Conservation (phyloP, 345 rosid species). For the Eucalyptus sp. region DNA sequence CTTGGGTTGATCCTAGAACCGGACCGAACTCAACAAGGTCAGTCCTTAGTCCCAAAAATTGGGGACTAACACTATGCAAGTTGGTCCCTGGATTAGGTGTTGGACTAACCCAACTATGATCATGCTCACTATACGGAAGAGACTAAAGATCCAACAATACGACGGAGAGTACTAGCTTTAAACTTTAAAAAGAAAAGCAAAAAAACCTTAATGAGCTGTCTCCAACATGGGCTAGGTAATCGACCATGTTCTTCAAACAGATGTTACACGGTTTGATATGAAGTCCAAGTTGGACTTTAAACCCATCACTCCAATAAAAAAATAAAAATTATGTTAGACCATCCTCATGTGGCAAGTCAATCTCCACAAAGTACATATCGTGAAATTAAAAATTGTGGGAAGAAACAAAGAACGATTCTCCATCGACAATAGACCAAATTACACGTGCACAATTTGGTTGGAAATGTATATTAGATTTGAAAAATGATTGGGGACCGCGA, state of each 20-base stretch:
- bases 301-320: neutral
- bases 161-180: neutral
- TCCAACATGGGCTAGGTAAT: neutral
- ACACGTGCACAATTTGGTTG: neutral
- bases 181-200: neutral
- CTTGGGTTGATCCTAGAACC: too few relatives aligned
- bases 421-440: neutral
- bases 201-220: neutral
- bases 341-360: neutral
- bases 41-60: too few relatives aligned
- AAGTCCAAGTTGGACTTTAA: neutral
- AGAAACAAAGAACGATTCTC: neutral
- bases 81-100: too few relatives aligned
- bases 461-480: neutral
- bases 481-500: neutral
- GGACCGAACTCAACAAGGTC: too few relatives aligned
- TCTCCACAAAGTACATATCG: neutral
- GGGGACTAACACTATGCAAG: too few relatives aligned
- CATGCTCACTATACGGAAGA: neutral
- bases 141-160: neutral
- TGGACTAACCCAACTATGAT: too few relatives aligned
- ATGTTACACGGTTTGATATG: neutral
- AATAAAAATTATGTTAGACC: neutral
- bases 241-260: neutral
- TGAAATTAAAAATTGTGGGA: neutral